Percentiles rank a stretch among this genome's conserved stretches.
phyloP scores from a whole-genome alignment of 2,329 filamentous ascomycete genomes.

The Xylariales sp. region DNA sequence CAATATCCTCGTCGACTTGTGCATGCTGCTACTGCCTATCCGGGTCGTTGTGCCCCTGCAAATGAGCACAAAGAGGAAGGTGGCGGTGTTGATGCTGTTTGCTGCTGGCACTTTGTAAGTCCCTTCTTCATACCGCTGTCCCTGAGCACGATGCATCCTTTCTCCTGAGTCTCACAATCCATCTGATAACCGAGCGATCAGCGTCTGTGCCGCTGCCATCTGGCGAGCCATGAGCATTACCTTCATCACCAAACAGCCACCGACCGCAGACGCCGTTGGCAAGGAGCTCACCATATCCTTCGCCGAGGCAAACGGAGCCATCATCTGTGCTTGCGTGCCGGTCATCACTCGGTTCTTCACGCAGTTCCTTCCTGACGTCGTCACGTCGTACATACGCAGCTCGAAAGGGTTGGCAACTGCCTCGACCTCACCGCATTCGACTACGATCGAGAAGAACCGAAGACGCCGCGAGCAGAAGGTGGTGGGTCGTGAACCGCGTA shows the following conservation, averaged over 20 bases:
- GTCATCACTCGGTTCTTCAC: constrained; percentile 7
- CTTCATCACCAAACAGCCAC: background rate
- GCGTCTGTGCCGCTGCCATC: constrained; percentile 8
- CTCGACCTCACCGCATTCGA: background rate
- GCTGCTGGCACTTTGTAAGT: constrained; percentile 6
- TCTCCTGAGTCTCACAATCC: background rate
- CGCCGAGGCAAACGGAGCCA: constrained; percentile 9
- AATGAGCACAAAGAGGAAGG: constrained; percentile 6
- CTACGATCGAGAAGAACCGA: constrained; percentile 4
- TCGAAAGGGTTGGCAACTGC: background rate
- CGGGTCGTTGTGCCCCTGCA: constrained; percentile 4
- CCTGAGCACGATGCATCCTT: no score
- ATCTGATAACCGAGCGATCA: background rate
- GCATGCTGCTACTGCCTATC: constrained; percentile 6
- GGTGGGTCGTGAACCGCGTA: no score
- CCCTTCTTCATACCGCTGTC: no score
- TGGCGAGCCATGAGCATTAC: constrained; percentile 5
- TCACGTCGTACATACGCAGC: background rate
- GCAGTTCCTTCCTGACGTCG: constrained; percentile 2
- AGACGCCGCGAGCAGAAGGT: background rate
- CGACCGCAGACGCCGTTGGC: background rate
- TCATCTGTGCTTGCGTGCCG: constrained; percentile 8
- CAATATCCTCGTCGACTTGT: constrained; percentile 8
- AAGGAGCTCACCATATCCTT: constrained; percentile 6
- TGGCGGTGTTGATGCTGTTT: constrained; percentile 5